These are phyloP conservation scores for Capsella rubella DNA, from an alignment of 441 rosid genomes.

Conservation along the genomic window DNA sequence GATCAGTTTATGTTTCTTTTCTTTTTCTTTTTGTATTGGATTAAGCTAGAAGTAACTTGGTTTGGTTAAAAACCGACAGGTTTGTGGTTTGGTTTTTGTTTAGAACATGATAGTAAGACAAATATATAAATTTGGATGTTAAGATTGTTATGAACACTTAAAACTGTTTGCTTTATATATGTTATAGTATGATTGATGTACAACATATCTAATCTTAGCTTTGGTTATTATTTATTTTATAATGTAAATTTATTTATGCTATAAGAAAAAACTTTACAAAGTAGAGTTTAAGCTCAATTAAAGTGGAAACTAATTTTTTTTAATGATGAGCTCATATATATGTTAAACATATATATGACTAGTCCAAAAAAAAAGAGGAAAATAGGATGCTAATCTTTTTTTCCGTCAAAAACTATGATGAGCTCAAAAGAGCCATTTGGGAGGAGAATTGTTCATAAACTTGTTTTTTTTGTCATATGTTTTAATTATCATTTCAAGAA, in stretches of 20 bases:
- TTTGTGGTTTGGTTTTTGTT: conserved; percentile 3
- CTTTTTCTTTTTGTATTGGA: not conserved
- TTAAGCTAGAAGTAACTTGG: not conserved
- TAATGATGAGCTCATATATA: not conserved
- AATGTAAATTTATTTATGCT: not conserved
- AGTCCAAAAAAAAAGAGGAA: too few species aligned
- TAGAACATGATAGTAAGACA: not conserved
- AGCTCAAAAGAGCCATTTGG: too few species aligned
- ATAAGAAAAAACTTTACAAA: not conserved
- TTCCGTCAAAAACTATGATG: too few species aligned
- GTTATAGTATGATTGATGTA: not conserved
- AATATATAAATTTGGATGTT: not conserved
- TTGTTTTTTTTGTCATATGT: too few species aligned
- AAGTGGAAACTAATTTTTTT: not conserved
- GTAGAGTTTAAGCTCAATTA: not conserved
- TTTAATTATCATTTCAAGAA: too few species aligned
- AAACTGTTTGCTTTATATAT: not conserved
- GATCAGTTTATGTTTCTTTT: not conserved
- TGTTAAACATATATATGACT: too few species aligned
- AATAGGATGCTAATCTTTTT: too few species aligned
- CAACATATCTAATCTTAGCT: not conserved
- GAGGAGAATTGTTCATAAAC: too few species aligned
- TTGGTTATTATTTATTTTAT: not conserved
- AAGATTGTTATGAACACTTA: not conserved
- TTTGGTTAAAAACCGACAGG: conserved; percentile 5